Evolutionary conservation across 257 asterid genomes (phyloP).

Genomic region (Dorcoceras hygrometricum): DNA sequence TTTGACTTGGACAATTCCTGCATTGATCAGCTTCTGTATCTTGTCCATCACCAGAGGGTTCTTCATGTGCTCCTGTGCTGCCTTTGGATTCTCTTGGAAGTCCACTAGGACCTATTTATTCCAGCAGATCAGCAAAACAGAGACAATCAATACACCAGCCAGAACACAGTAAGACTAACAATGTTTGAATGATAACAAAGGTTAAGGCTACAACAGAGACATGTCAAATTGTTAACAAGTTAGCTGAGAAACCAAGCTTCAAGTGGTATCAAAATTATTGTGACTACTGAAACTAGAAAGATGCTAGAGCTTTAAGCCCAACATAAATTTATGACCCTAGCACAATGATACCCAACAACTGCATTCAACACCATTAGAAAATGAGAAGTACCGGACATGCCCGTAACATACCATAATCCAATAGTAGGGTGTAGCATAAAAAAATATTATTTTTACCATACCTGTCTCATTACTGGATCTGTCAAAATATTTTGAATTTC

Average conservation of each 20-base stretch:
- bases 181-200: background rate
- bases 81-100: constrained; percentile 77
- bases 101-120: constrained; percentile 57
- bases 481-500: constrained; percentile 88
- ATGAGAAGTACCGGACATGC: background rate
- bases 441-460: constrained; percentile 10
- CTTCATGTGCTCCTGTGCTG: constrained; percentile 84
- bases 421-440: background rate
- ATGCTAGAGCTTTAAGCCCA: background rate
- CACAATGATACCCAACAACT: background rate
- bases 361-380: background rate
- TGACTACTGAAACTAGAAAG: background rate
- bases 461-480: constrained; percentile 99
- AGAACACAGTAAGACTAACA: background rate
- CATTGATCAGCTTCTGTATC: constrained; percentile 80
- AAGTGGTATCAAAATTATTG: background rate
- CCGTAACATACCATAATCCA: background rate
- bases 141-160: background rate
- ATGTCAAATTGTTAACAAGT: background rate
- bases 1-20: constrained; percentile 81
- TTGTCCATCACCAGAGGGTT: constrained; percentile 86
- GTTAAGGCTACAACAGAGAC: background rate
- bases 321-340: background rate
- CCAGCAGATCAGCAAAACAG: background rate
- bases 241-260: background rate